These are phyloP conservation scores for Cicer pinnatifidum DNA, from an alignment of 306 rosid species.

Conservation along the genomic window DNA sequence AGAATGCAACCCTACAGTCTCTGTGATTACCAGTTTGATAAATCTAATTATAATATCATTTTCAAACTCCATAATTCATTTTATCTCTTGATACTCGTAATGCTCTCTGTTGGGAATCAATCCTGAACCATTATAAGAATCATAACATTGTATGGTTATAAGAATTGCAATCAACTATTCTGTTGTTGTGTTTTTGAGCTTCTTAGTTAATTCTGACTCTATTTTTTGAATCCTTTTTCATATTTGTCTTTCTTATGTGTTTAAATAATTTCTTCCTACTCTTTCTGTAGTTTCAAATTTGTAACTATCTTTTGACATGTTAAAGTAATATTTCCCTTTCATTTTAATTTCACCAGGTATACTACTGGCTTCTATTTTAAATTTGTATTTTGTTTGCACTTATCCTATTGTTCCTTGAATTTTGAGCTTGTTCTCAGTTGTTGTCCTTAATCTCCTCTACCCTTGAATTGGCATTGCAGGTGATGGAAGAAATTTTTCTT, in stretches of 20 bases:
- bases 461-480: slow-evolving; percentile 63
- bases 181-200: not conserved
- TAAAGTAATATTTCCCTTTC: slow-evolving; percentile 14
- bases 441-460: slow-evolving; percentile 26
- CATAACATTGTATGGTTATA: not conserved
- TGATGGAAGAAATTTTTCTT: slow-evolving; percentile 94
- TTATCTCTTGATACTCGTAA: slow-evolving; percentile 27
- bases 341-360: slow-evolving; percentile 31
- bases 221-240: not conserved
- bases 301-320: slow-evolving; percentile 38
- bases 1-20: slow-evolving; percentile 21
- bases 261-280: not conserved
- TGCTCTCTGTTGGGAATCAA: slow-evolving; percentile 7
- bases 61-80: slow-evolving; percentile 32
- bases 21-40: slow-evolving; percentile 29
- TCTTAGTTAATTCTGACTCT: not conserved
- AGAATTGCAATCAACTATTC: slow-evolving; percentile 1
- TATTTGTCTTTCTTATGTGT: slow-evolving; percentile 8
- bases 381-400: not conserved
- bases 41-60: slow-evolving; percentile 31
- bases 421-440: slow-evolving; percentile 23
- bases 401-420: slow-evolving; percentile 35
- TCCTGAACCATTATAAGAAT: slow-evolving; percentile 10
- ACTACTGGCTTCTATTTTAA: slow-evolving; percentile 33
- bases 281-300: slow-evolving; percentile 11